Percentiles rank a stretch among this genome's conserved stretches.
Evolutionary conservation across 441 rosid species (phyloP).

Genomic region (Brassica balearica): DNA sequence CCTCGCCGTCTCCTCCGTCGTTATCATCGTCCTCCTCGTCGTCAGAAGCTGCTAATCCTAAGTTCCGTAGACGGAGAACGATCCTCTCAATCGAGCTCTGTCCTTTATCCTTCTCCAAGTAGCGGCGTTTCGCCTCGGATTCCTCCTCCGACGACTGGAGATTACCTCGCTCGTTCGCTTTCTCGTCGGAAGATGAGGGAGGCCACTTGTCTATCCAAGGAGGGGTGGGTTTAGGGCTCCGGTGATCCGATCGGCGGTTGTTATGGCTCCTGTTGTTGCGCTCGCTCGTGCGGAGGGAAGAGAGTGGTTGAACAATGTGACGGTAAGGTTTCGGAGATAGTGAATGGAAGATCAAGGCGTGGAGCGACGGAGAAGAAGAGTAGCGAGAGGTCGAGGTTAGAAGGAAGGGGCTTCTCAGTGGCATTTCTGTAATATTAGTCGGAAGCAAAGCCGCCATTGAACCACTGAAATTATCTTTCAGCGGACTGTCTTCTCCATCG

Average conservation of each 20-base stretch:
- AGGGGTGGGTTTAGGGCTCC: slow-evolving; percentile 46
- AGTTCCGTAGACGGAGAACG: slow-evolving; percentile 80
- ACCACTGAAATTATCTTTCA: background rate
- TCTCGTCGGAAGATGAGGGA: slow-evolving; percentile 41
- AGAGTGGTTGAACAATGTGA: slow-evolving; percentile 48
- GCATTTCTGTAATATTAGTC: slow-evolving; percentile 69
- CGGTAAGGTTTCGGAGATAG: slow-evolving; percentile 49
- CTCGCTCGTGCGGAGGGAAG: slow-evolving; percentile 53
- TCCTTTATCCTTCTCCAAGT: slow-evolving; percentile 54
- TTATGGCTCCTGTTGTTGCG: slow-evolving; percentile 42
- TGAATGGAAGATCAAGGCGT: slow-evolving; percentile 50
- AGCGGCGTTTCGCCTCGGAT: slow-evolving; percentile 40
- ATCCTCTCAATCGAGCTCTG: slow-evolving; percentile 82
- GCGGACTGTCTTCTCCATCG: slow-evolving; percentile 37
- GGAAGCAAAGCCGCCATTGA: slow-evolving; percentile 72
- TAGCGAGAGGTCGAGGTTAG: slow-evolving; percentile 50
- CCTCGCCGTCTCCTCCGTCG: slow-evolving; percentile 3
- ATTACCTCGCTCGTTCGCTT: slow-evolving; percentile 31
- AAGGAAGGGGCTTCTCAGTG: slow-evolving; percentile 62
- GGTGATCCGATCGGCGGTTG: slow-evolving; percentile 41
- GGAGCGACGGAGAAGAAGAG: slow-evolving; percentile 45
- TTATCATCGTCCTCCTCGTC: slow-evolving; percentile 59
- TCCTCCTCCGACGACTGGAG: slow-evolving; percentile 31
- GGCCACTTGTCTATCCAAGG: slow-evolving; percentile 69
- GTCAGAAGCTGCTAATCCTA: slow-evolving; percentile 75